Percentiles rank a stretch among this genome's conserved stretches.
Evolutionary conservation across 225 moss, liverwort and hornwort species (phyloP).

Genomic region (Antitrichia curtipendula): DNA sequence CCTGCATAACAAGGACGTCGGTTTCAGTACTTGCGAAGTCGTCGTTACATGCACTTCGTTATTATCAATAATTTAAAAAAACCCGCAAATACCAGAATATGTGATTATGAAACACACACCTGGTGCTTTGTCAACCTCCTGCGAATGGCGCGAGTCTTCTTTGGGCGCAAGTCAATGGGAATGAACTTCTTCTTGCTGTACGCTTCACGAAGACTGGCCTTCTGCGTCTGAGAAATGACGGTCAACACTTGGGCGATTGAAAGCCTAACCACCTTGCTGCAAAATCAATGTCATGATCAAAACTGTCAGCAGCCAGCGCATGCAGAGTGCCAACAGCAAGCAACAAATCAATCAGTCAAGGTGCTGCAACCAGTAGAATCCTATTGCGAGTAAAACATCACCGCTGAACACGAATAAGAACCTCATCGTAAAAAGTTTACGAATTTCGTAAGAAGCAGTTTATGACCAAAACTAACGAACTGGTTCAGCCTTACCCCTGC

Average conservation of each 20-base stretch:
- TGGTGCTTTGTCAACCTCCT: slow-evolving; percentile 75
- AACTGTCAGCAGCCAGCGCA: neutral
- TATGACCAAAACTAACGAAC: neutral
- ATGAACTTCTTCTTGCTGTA: slow-evolving; percentile 72
- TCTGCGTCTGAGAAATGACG: slow-evolving; percentile 75
- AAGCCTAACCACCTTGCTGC: slow-evolving; percentile 82
- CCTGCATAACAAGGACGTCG: slow-evolving; percentile 7
- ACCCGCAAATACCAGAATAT: neutral
- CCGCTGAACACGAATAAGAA: neutral
- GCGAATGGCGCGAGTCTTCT: slow-evolving; percentile 82
- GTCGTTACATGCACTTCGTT: neutral
- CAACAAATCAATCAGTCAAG: neutral
- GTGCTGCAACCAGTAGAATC: neutral
- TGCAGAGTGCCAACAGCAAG: neutral
- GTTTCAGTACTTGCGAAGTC: neutral
- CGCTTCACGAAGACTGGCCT: slow-evolving; percentile 59
- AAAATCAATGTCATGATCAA: neutral
- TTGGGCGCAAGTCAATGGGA: slow-evolving; percentile 73
- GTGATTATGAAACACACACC: slow-evolving; percentile 13
- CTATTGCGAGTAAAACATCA: neutral
- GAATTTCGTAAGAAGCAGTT: neutral
- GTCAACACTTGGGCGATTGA: slow-evolving; percentile 84
- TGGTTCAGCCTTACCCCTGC: neutral
- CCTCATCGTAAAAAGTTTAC: neutral
- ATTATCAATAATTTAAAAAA: neutral